A percentile compares a stretch with the other conserved stretches of the same genome.
These are phyloP conservation scores for Epichloe hybrida DNA, from an alignment of 2,329 filamentous ascomycete species.

Conservation along the genomic window DNA sequence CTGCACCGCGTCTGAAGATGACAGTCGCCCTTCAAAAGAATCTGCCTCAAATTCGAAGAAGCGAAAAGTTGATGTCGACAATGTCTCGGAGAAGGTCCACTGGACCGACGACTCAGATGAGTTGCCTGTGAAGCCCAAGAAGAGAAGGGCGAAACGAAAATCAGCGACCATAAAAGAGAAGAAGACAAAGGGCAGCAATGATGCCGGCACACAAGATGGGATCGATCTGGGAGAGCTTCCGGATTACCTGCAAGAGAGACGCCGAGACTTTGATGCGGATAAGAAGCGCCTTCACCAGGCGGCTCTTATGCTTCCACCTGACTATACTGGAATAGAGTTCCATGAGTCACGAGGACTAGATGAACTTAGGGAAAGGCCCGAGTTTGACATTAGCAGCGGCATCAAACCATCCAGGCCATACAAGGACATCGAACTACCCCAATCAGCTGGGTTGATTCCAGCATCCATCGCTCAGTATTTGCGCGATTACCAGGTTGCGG, in stretches of 20 bases:
- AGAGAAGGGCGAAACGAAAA: conserved; percentile 16
- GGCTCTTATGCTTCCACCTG: conserved; percentile 64
- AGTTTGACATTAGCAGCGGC: conserved; percentile 40
- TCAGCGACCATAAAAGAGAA: conserved; percentile 15
- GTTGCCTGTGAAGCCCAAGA: conserved; percentile 43
- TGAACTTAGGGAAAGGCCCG: conserved; percentile 51
- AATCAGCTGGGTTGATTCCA: conserved; percentile 71
- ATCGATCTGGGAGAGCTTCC: conserved; percentile 49
- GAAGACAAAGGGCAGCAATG: conserved; percentile 13
- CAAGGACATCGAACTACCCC: conserved; percentile 59
- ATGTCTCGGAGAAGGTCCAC: conserved; percentile 30
- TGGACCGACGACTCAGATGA: conserved; percentile 48
- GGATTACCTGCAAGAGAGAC: conserved; percentile 57
- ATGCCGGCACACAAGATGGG: conserved; percentile 26
- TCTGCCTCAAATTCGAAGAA: conserved; percentile 15
- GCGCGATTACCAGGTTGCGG: conserved; percentile 80
- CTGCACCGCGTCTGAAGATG: conserved; percentile 10
- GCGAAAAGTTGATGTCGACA: conserved; percentile 21
- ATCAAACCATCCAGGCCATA: conserved; percentile 56
- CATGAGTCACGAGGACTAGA: conserved; percentile 26
- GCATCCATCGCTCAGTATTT: conserved; percentile 84
- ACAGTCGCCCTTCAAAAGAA: conserved; percentile 3
- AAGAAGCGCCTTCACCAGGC: conserved; percentile 46
- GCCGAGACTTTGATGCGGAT: conserved; percentile 53
- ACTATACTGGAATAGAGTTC: conserved; percentile 62